These are phyloP conservation scores for Exophiala calicioides DNA, from an alignment of 2,329 filamentous ascomycete species.

Conservation along the genomic window DNA sequence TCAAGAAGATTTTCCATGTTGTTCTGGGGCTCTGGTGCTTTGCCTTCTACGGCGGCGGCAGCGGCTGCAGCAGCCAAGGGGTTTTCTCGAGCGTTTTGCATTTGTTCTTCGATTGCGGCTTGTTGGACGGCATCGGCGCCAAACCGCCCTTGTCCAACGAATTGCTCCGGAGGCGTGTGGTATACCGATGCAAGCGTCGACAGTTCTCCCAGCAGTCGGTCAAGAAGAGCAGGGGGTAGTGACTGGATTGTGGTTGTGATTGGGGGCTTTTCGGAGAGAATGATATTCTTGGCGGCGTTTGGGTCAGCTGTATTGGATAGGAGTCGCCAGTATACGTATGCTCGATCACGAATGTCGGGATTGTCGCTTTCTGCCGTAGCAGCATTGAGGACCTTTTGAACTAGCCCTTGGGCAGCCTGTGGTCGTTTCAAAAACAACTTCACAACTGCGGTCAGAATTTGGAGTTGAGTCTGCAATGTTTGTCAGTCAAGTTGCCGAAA, in stretches of 20 bases:
- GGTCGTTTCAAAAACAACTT: conserved; percentile 98
- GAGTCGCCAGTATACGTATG: conserved; percentile 97
- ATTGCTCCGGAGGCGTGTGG: conserved; percentile 97
- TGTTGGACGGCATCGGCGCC: conserved; percentile 93
- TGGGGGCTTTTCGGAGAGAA: conserved; percentile 89
- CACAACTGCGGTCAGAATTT: conserved; percentile 94
- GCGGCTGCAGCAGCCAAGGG: conserved; percentile 85
- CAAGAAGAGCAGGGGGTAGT: conserved; percentile 77
- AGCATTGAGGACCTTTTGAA: conserved; percentile 90
- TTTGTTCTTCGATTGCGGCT: conserved; percentile 93
- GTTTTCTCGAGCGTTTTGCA: conserved; percentile 88
- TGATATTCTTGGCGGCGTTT: conserved; percentile 86
- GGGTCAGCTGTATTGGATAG: conserved; percentile 79
- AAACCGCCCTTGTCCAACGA: conserved; percentile 91
- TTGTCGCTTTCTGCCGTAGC: conserved; percentile 97
- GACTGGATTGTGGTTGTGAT: conserved; percentile 94
- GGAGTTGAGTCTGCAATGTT: conserved; percentile 80
- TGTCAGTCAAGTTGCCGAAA: conserved; percentile 28
- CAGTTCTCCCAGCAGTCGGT: conserved; percentile 86
- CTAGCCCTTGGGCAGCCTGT: conserved; percentile 82
- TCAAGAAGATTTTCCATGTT: conserved; percentile 95
- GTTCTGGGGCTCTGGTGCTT: conserved; percentile 58
- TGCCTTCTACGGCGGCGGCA: conserved; percentile 62
- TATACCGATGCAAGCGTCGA: conserved; percentile 96
- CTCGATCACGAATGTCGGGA: conserved; percentile 92